Evolutionary conservation across 1,284 basidiomycete genomes (phyloP), one percentile per base, ranked within the genome.

Genomic region (Cryptococcus sp.): DNA sequence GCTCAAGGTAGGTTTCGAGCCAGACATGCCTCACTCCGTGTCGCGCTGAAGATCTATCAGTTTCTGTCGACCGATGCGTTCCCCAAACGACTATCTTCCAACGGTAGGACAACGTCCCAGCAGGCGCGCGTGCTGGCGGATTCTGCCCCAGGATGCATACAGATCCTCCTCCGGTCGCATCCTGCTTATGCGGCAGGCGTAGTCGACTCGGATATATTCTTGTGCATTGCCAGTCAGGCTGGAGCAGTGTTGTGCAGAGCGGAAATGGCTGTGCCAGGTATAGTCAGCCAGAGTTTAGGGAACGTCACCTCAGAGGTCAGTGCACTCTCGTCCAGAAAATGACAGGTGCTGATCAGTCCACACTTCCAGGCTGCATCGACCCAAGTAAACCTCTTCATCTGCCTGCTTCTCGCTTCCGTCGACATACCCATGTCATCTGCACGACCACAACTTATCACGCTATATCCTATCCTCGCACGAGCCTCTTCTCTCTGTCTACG

Each of bases 391-490:
- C 46, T 70, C 5, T 70, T 71, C 54, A 56, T 61, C 5, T 68
- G 59, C 50, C 37, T 76, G 20, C 64, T 75, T 1, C 61, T 67
- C 47, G 64, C 72, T 3, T 66, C 68, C 0, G 46, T 70, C 22
- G 50, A 63, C 3, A 25, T 65, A 8, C 46, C 40, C 3, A 56
- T 66, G 53, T 58, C 56, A 15, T 3, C 41, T 2, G 50, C 61
- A 5, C 57, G 65, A 26, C 37, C 45, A 13, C 54, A 50, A 13
- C 38, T 76, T n/a, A 40, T 66, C 11, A 51, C 66, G 6, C 59
- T 75, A 6, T 75, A 65, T 41, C 75, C 75, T 0, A 41, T 75
- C 16, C 52, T 75, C 10, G 66, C 68, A 1, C 56, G 75, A 44
- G 66, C 67, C 3, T 61, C 61, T 0, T 58, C 66, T 0, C 57